Evolutionary conservation across 2,329 filamentous ascomycete species (phyloP), one percentile per base, ranked within the genome.

Genomic region (Furcasterigmium furcatum): DNA sequence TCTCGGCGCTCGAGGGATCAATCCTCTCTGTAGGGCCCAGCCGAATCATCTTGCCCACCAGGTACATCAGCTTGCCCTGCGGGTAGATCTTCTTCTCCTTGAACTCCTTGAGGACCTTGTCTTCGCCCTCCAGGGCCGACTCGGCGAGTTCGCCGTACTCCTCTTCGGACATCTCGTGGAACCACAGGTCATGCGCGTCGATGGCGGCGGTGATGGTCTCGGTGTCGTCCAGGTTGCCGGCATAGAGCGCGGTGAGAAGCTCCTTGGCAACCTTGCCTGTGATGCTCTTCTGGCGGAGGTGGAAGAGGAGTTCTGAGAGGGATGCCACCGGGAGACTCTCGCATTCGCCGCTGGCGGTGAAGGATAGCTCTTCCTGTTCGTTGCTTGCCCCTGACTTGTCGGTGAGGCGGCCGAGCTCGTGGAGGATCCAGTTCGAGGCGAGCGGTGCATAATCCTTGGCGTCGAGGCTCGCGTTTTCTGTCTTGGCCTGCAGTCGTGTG

Each of bases 401-500:
- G 2, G 79, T 74, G 10, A 90, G 66, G 2, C 84, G 83, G 8
- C 87, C 87, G 3, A 91, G 73, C 57, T 91, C 87, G 57, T 91
- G 87, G 24, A 91, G 73, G 38, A 88, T 83, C 87, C 81, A 85
- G 56, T 85, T 85, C 3, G 73, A 74, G 5, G 73, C 73, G 5
- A 83, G 62, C 5, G 69, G 64, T 9, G 75, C 72, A 45, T 72
- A 68, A 1, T 53, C 57, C 29, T 65, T 64, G 34, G 64, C 48
- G 5, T 64, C 56, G 2, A 57, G 54, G 16, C 13, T 43, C 13
- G 2, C 21, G 2, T 44, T 47, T 34, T 13, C 24, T 7, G 19
- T 57, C 4, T 55, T 48, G 20, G 9, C 16, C 1, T 38, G 46
- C 0, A 64, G 51, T 0, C 56, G 53, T 14, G 21, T 41, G 39